Conservation (phyloP, 1,139 yeast species). For the Hemisphaericaspora xylofermentans region DNA sequence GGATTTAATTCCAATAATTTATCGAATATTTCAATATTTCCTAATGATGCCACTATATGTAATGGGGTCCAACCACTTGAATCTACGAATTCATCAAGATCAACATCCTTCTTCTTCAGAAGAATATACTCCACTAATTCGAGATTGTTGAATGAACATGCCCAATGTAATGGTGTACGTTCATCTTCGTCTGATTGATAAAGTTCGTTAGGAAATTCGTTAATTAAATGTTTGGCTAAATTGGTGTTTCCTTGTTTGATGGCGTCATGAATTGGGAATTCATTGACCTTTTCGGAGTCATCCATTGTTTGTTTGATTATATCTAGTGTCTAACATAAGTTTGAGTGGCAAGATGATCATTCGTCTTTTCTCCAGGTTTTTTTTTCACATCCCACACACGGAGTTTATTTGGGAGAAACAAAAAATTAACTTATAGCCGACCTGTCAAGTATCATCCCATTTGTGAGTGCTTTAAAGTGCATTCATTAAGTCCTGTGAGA, state of each 20-base stretch:
- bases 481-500: too few relatives aligned
- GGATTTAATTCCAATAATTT: slow-evolving; percentile 34
- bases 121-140: slow-evolving; percentile 55
- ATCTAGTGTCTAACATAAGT: neutral
- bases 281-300: slow-evolving; percentile 9
- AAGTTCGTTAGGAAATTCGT: slow-evolving; percentile 47
- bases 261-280: slow-evolving; percentile 53
- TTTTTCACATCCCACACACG: too few relatives aligned
- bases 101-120: slow-evolving; percentile 38
- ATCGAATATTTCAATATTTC: slow-evolving; percentile 55
- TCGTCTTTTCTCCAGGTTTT: too few relatives aligned
- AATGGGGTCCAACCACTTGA: slow-evolving; percentile 86
- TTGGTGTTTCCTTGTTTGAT: slow-evolving; percentile 55
- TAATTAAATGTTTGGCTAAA: slow-evolving; percentile 48
- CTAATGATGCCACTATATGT: slow-evolving; percentile 78
- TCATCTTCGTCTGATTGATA: slow-evolving; percentile 64
- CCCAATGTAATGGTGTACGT: slow-evolving; percentile 89
- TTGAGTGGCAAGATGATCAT: too few relatives aligned
- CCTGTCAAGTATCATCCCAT: too few relatives aligned
- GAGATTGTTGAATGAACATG: slow-evolving; percentile 61
- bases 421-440: too few relatives aligned
- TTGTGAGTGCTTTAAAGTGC: too few relatives aligned
- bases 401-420: too few relatives aligned
- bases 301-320: neutral
- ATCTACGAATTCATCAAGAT: slow-evolving; percentile 68